Evolutionary conservation across 169 alveolate genomes (phyloP), one percentile per base, ranked within the genome.

Genomic region (Plasmodium vinckei): DNA sequence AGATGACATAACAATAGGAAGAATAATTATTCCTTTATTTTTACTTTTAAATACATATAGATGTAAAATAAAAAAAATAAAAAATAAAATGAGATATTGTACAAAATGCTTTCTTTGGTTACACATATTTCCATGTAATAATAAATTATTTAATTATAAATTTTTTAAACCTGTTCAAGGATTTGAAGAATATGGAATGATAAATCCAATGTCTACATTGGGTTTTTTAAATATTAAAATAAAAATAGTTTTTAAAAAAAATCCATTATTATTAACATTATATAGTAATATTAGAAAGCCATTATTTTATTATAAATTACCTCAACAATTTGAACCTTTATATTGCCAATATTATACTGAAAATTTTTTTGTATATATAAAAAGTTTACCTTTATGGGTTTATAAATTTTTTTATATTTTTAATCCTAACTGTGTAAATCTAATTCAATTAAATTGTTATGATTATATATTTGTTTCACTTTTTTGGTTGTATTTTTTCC

Each of bases 111-210:
- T 39, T 60, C 47, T 82, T 67, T 82, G 90, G 90, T 17, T 82
- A 56, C 90, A 82, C 44, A 82, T 82, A 44, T 82, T 82, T 19
- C 90, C 90, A 61, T 56, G 86, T 54, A 82, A 82, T 60, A 82
- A 93, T 68, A 92, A 92, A 72, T 75, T 73, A 87, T 92, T 89
- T 68, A 93, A 89, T 60, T 61, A 59, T 39, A 93, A 93, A 77
- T 93, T 87, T 57, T 72, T 93, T 60, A 73, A 93, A 12, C 96
- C 96, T 17, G 67, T 87, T 6, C 91, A 87, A 64, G 96, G 96
- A 12, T 92, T 87, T 72, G 94, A 92, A 54, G 89, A 73, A 69
- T 93, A 89, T 72, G 96, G 96, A 5, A 93, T 93, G 96, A 68
- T 75, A 51, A 72, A 86, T 64, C 96, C 96, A 15, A 65, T 82